These are phyloP conservation scores for Skeletonema menzelii DNA, from an alignment of 108 stramenopile genomes.

Conservation along the genomic window DNA sequence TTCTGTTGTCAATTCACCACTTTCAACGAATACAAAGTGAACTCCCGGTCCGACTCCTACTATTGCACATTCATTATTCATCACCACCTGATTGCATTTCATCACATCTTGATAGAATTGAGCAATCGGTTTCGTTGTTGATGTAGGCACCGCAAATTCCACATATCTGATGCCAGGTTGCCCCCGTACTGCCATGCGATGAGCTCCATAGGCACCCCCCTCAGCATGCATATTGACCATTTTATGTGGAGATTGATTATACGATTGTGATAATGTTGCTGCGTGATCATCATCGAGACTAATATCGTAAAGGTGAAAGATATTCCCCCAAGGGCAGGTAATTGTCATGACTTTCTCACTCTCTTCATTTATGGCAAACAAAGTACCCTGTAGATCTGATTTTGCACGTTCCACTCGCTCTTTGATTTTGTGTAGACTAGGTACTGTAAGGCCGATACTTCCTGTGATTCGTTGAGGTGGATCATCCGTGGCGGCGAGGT, in stretches of 20 bases:
- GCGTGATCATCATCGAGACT: slow-evolving; percentile 25
- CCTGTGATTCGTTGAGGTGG: slow-evolving; percentile 42
- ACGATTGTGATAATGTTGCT: not conserved
- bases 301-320: slow-evolving; percentile 45
- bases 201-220: slow-evolving; percentile 35
- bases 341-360: slow-evolving; percentile 36
- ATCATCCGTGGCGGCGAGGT: slow-evolving; percentile 52
- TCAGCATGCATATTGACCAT: slow-evolving; percentile 43
- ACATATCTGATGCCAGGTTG: slow-evolving; percentile 50
- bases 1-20: not conserved
- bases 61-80: not conserved
- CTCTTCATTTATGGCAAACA: slow-evolving; percentile 30
- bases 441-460: slow-evolving; percentile 48
- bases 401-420: slow-evolving; percentile 14
- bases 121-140: slow-evolving; percentile 28
- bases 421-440: slow-evolving; percentile 37
- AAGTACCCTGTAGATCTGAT: slow-evolving; percentile 17
- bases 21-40: slow-evolving; percentile 52
- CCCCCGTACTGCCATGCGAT: slow-evolving; percentile 44
- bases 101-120: slow-evolving; percentile 46
- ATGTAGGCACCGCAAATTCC: slow-evolving; percentile 29
- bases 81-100: slow-evolving; percentile 26
- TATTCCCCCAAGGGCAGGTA: slow-evolving; percentile 52
- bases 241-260: slow-evolving; percentile 31
- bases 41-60: slow-evolving; percentile 48